Percentiles rank a stretch among this genome's conserved stretches.
Conservation (phyloP, 768 basidiomycete genomes). For the Lactarius hatsudake region DNA sequence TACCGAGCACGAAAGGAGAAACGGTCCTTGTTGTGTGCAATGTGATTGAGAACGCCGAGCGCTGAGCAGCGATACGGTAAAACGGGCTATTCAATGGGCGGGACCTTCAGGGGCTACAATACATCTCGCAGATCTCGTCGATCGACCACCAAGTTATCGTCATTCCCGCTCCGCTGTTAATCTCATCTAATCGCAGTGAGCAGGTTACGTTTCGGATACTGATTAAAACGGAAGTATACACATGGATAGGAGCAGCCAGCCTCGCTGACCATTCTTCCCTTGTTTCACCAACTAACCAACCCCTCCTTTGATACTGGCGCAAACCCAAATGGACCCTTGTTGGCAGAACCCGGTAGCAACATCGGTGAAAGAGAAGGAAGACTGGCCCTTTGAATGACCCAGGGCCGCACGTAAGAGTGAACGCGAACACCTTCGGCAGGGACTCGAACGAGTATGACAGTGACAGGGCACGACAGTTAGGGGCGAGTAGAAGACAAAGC, state of each 20-base stretch:
- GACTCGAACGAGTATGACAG: slow-evolving; percentile 1
- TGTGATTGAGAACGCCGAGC: not conserved
- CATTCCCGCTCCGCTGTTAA: slow-evolving; percentile 1
- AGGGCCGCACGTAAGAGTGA: slow-evolving; percentile 17
- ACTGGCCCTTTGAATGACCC: slow-evolving; percentile 1
- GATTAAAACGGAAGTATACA: not conserved
- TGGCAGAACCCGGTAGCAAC: not conserved
- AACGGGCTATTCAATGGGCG: not conserved
- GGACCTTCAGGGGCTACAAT: not conserved
- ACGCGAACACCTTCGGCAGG: not conserved
- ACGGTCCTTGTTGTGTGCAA: not conserved
- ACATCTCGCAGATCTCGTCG: not conserved
- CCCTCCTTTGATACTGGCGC: not conserved
- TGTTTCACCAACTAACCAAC: not conserved
- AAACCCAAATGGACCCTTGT: not conserved
- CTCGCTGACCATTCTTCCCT: not conserved
- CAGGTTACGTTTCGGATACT: not conserved
- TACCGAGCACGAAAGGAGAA: not conserved
- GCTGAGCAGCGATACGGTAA: not conserved
- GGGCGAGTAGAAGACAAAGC: slow-evolving; percentile 5
- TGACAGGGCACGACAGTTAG: slow-evolving; percentile 15
- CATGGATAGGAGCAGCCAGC: not conserved
- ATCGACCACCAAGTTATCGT: not conserved
- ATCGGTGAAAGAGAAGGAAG: slow-evolving; percentile 15
- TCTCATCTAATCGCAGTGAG: not conserved